Evolutionary conservation across 129 eudicot genomes (phyloP), one percentile per base, ranked within the genome.

Genomic region (Deinandra increscens): DNA sequence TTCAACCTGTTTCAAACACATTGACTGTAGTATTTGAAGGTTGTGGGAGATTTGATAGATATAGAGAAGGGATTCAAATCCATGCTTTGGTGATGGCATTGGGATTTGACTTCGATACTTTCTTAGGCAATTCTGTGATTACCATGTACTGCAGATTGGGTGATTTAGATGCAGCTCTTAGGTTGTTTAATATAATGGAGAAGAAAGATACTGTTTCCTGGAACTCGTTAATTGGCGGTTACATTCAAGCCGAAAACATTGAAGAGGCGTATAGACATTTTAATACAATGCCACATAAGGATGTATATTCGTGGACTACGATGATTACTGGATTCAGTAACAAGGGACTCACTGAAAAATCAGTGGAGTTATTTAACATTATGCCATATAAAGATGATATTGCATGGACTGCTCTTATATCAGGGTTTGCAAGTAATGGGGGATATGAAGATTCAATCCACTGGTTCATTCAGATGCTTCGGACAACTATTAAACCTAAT

Each of bases 371-470:
- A 65, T 91, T 91, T 55, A 71, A 79, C 9, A 33, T 44, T 72
- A 91, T 91, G 93, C 97, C 96, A 10, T 51, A 75, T 41, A 83
- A 79, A 68, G 97, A 88, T 50, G 97, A 81, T 73, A 61, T 85
- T 51, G 75, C 90, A 44, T 91, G 97, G 97, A 87, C 97, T 36
- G 88, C 92, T 75, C 61, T 91, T 29, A 85, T 91, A 63, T 87
- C 96, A n/a, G 90, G 85, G 51, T 82, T 87, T 80, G 85, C 60
- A 15, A 78, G 76, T 68, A 87, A 85, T 49, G 76, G 80, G 63
- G 78, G 80, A 71, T 77, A 79, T 39, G 84, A 82, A 43, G 80
- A 87, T 29, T 85, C 92, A 58, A 65, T 91, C 23, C 37, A 33
- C 69, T 85, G 86, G 90, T 91, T 85, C 38, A 74, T 69, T 75